Conservation (phyloP, 768 basidiomycete genomes). For the Lanmaoa pseudosensibilis region DNA sequence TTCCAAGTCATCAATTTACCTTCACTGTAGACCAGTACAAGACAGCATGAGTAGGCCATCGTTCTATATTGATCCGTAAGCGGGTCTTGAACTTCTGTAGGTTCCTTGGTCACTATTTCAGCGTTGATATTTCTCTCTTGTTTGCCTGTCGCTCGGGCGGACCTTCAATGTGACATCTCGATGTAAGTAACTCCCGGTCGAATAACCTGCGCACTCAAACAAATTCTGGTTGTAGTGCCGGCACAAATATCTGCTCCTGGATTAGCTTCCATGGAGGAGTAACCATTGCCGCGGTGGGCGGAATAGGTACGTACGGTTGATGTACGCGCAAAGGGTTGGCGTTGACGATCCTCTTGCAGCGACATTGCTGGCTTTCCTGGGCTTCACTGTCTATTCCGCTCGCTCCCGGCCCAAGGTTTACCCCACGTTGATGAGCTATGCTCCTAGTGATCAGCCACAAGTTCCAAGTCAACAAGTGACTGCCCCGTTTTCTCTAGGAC, state of each 20-base stretch:
- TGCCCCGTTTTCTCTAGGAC: neutral
- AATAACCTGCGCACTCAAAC: neutral
- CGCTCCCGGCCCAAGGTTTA: neutral
- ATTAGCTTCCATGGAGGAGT: neutral
- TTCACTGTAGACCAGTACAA: constrained; percentile 1
- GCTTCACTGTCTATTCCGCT: neutral
- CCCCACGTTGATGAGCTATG: neutral
- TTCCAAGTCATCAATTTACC: neutral
- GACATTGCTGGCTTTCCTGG: constrained; percentile 2
- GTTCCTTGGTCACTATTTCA: neutral
- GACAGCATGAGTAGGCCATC: constrained; percentile 12
- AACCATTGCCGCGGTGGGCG: neutral
- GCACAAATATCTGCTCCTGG: constrained; percentile 12
- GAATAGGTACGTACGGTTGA: constrained; percentile 1
- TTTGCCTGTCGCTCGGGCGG: constrained; percentile 12
- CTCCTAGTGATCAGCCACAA: neutral
- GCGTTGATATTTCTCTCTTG: constrained; percentile 4
- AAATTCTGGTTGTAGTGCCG: neutral
- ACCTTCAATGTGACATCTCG: constrained; percentile 9
- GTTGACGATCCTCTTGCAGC: constrained; percentile 2
- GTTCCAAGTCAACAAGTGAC: neutral
- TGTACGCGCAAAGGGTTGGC: neutral
- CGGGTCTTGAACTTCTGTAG: constrained; percentile 1
- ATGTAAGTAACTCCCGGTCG: neutral
- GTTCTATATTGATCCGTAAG: neutral